These are phyloP conservation scores for Geum urbanum DNA, from an alignment of 306 rosid genomes.

Conservation along the genomic window DNA sequence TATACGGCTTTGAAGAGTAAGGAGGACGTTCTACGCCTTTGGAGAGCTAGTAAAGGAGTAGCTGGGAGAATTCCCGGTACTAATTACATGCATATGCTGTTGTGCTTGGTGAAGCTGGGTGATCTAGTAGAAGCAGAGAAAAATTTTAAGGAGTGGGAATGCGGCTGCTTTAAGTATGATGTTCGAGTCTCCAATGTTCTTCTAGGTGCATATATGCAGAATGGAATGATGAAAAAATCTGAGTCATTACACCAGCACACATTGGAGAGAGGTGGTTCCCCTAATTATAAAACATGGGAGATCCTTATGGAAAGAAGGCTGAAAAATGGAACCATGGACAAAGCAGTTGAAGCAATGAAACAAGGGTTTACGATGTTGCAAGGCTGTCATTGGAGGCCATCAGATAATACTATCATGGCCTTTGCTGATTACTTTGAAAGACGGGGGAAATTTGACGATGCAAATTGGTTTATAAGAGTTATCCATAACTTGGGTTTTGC, in stretches of 20 bases:
- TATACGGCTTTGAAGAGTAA: conserved; percentile 59
- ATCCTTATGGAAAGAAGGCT: conserved; percentile 77
- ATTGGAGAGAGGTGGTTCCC: conserved; percentile 68
- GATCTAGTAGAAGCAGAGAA: conserved; percentile 54
- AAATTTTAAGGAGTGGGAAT: conserved; percentile 73
- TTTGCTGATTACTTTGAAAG: conserved; percentile 53
- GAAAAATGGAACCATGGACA: conserved; percentile 43
- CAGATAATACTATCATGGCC: conserved; percentile 39
- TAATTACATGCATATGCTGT: conserved; percentile 65
- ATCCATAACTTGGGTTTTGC: conserved; percentile 41
- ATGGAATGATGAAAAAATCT: conserved; percentile 65
- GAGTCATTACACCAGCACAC: conserved; percentile 62
- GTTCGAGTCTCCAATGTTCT: conserved; percentile 77
- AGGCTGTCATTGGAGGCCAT: conserved; percentile 64
- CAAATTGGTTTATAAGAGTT: conserved; percentile 35
- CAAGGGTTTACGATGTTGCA: conserved; percentile 45
- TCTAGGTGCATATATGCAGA: conserved; percentile 76
- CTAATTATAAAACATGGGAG: conserved; percentile 91
- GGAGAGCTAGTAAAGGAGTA: conserved; percentile 65
- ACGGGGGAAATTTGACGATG: conserved; percentile 44
- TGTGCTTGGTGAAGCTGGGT: conserved; percentile 65
- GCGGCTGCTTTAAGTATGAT: conserved; percentile 51
- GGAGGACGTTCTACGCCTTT: conserved; percentile 58
- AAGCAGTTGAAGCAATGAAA: conserved; percentile 55
- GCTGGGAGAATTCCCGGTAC: conserved; percentile 59